Base-by-base conservation (phyloP, 805 yeast species). In the Candida sphagnicola region DNA sequence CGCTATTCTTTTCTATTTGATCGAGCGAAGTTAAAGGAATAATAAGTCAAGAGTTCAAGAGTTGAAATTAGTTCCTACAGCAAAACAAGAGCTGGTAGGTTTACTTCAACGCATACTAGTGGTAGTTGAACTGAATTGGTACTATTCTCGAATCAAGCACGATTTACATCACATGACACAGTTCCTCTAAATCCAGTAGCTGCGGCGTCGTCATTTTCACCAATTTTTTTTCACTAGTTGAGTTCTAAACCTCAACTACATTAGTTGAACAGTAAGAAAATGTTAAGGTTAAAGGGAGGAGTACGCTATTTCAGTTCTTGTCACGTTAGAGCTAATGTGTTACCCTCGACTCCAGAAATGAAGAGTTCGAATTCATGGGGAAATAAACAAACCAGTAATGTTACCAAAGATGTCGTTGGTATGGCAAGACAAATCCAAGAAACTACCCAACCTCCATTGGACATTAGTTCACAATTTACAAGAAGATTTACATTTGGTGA, bases 401-500 rank as follows among this genome's bases (percentile, higher is more conserved):
- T 65, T 37, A 56, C 66, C 12, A 43, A 54, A 16, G 57, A 53
- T 28, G 66, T 64, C 12, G 59, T 63, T 37, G 65, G 62, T 13
- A 56, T 65, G 49, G 58, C 72, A 31, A 56, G 56, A 42, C 47
- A 49, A 18, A 50, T 64, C 16, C 58, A 54, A 34, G 64, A 61
- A 37, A 48, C 45, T 32, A 47, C 56, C 21, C 53, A 42, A 19
- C 65, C 72, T 23, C 71, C 72, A 10, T 47, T 65, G 18, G 51
- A 55, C 24, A 59, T 68, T 18, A 57, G 53, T 21, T 41, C 49
- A 8, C 29, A 32, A 8, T 69, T 75, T 42, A 59, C 72, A 25
- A 72, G 66, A 51, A 70, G 60, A 40, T 79, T 82, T 54, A 64
- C 57, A 12, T 62, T 62, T 3, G 78, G 77, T 34, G 62, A 74